Evolutionary conservation across 2,329 filamentous ascomycete genomes (phyloP), one percentile per base, ranked within the genome.

Genomic region (Claviceps quebecensis): DNA sequence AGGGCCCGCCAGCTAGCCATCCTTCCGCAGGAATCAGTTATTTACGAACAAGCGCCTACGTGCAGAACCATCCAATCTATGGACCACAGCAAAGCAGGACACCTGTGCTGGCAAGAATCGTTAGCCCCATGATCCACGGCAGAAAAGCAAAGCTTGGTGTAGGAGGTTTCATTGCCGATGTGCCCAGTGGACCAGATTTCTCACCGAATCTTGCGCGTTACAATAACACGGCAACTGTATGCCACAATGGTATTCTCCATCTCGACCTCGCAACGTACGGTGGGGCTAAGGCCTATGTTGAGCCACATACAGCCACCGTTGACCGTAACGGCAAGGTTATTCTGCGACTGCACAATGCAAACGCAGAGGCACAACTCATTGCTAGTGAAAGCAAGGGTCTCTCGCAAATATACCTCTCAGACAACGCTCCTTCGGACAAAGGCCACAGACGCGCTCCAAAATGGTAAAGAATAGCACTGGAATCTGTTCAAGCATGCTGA

Each of bases 11-110:
- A 0, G 67, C 71, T 7, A 79, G 75, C 19, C 79, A 83, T 56
- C 80, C 80, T 4, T 83, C 79, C 14, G 80, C 75, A 36, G 79
- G 79, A 53, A 68, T 83, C 49, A 80, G 78, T 50, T 83, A 83
- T 63, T 67, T 82, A 52, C 75, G 79, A 49, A 79, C 77, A 1
- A 65, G 64, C 39, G 69, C 72, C 40, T 77, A 70, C 62, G 64
- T 77, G 58, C 73, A 78, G 53, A 82, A 82, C 62, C 78, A 83
- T 61, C 74, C 79, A 2, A 57, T 80, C 22, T 81, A 81, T 58
- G 79, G 79, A 2, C 79, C 80, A 9, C 79, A 81, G 60, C 67
- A 62, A 50, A 56, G 69, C 26, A 73, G 72, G 54, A 58, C 71
- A 5, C 72, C 77, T 5, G 67, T 75, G n/a, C 60, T 72, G 58